Percentiles rank a stretch among this genome's conserved stretches.
Evolutionary conservation across 2,329 filamentous ascomycete genomes (phyloP).

Genomic region (Verticillium dahliae): DNA sequence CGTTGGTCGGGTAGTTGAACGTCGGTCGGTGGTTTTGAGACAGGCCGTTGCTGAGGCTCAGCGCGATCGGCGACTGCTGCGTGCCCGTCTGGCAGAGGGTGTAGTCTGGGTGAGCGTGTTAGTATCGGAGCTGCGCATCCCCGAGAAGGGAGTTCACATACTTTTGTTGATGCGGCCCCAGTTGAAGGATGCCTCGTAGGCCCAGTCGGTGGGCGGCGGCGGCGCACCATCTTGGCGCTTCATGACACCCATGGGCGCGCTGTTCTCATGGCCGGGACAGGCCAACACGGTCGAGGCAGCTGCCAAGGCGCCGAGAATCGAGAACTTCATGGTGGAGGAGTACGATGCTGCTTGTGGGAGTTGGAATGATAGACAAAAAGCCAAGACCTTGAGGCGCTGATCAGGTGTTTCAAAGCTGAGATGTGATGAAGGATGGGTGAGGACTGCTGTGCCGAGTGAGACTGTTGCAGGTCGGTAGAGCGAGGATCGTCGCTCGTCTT

Average conservation of each 20-base stretch:
- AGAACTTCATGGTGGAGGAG: background rate
- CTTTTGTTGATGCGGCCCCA: slow-evolving; percentile 8
- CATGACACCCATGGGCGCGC: background rate
- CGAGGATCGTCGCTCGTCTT: background rate
- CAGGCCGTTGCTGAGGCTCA: slow-evolving; percentile 30
- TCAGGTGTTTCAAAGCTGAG: background rate
- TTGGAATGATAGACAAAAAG: background rate
- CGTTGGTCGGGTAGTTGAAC: slow-evolving; percentile 31
- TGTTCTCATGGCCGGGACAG: slow-evolving; percentile 6
- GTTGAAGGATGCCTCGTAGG: slow-evolving; percentile 9
- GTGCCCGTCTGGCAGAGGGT: slow-evolving; percentile 40
- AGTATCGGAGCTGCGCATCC: background rate
- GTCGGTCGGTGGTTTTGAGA: slow-evolving; percentile 28
- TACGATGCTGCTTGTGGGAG: background rate
- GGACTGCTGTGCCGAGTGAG: background rate
- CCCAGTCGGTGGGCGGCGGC: slow-evolving; percentile 5
- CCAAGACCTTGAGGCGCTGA: background rate
- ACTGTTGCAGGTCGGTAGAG: background rate
- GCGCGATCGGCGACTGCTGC: slow-evolving; percentile 41
- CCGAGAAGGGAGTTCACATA: background rate
- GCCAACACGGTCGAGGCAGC: background rate
- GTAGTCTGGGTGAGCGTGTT: slow-evolving; percentile 5
- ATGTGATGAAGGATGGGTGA: background rate
- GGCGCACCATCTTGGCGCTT: background rate
- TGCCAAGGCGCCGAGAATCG: background rate